These are phyloP conservation scores for Tubosaeta brunneosetosa DNA, from an alignment of 768 basidiomycete species.

Conservation along the genomic window DNA sequence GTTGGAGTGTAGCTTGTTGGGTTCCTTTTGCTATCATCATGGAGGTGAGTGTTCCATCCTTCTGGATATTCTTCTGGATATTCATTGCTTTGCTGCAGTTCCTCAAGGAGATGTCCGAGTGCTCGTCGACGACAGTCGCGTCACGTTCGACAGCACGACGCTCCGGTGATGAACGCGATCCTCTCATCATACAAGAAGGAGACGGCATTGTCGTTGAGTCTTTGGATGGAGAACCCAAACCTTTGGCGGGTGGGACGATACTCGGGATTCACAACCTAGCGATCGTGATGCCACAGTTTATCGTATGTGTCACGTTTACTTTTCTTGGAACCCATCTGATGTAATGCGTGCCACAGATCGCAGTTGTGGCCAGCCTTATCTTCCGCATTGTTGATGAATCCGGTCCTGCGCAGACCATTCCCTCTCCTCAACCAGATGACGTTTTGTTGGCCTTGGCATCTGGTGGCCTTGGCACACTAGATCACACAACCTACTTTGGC, in stretches of 20 bases:
- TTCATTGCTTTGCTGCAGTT: conserved; percentile 39
- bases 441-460: conserved; percentile 15
- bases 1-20: conserved; percentile 98
- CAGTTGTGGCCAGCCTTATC: conserved; percentile 79
- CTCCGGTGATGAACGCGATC: conserved; percentile 38
- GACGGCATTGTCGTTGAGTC: conserved; percentile 34
- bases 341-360: conserved; percentile 51
- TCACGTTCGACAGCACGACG: conserved; percentile 28
- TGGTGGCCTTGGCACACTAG: conserved; percentile 27
- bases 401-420: conserved; percentile 3
- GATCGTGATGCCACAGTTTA: conserved; percentile 91
- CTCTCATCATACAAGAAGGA: conserved; percentile 53
- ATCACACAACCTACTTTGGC: conserved; percentile 60
- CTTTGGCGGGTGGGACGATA: conserved; percentile 82
- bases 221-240: conserved; percentile 31
- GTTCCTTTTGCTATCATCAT: conserved; percentile 96
- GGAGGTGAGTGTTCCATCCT: conserved; percentile 67
- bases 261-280: conserved; percentile 94
- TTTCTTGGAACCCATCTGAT: neutral
- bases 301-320: conserved; percentile 49
- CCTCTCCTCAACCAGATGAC: conserved; percentile 29
- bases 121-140: conserved; percentile 13
- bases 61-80: neutral
- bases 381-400: conserved; percentile 74
- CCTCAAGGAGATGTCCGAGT: conserved; percentile 64